phyloP scores from a whole-genome alignment of 352 stramenopile species.

The Globisporangium ultimum region DNA sequence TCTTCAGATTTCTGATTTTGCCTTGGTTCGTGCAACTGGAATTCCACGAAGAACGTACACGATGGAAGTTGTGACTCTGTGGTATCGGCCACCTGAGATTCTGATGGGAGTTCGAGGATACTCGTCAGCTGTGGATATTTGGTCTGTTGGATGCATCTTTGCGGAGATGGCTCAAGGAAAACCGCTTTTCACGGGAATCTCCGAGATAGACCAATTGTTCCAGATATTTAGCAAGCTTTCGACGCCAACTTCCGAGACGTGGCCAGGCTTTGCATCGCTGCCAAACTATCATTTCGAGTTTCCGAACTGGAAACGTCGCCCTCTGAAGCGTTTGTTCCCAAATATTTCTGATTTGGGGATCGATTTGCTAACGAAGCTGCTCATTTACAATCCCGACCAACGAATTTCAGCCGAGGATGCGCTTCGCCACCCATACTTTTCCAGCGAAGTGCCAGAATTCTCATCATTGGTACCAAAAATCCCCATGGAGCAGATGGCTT shows the following conservation, averaged over 20 bases:
- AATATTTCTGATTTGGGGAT: slow-evolving; percentile 70
- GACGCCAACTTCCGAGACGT: slow-evolving; percentile 95
- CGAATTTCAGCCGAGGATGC: slow-evolving; percentile 81
- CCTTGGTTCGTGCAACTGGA: slow-evolving; percentile 80
- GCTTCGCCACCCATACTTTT: slow-evolving; percentile 81
- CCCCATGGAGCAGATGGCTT: slow-evolving; percentile 77
- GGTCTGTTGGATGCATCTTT: slow-evolving; percentile 97
- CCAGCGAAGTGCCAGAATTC: slow-evolving; percentile 37
- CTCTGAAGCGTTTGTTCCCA: slow-evolving; percentile 65
- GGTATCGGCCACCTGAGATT: slow-evolving; percentile 89
- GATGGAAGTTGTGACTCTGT: slow-evolving; percentile 90
- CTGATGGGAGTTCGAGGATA: slow-evolving; percentile 87
- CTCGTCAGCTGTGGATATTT: slow-evolving; percentile 90
- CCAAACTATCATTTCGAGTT: slow-evolving; percentile 95
- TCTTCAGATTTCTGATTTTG: slow-evolving; percentile 88
- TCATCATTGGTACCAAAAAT: slow-evolving; percentile 56
- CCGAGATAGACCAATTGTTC: slow-evolving; percentile 84
- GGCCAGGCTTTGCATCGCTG: slow-evolving; percentile 96
- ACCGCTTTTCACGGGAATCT: slow-evolving; percentile 79
- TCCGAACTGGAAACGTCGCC: slow-evolving; percentile 71
- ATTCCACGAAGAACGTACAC: slow-evolving; percentile 89
- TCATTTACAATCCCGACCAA: slow-evolving; percentile 82
- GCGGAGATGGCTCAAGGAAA: slow-evolving; percentile 93
- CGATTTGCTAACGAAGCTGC: slow-evolving; percentile 67
- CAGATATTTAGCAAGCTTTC: slow-evolving; percentile 93